Conservation (phyloP, 176 grass and related monocot species). For the Dendrocalamus sinicus region DNA sequence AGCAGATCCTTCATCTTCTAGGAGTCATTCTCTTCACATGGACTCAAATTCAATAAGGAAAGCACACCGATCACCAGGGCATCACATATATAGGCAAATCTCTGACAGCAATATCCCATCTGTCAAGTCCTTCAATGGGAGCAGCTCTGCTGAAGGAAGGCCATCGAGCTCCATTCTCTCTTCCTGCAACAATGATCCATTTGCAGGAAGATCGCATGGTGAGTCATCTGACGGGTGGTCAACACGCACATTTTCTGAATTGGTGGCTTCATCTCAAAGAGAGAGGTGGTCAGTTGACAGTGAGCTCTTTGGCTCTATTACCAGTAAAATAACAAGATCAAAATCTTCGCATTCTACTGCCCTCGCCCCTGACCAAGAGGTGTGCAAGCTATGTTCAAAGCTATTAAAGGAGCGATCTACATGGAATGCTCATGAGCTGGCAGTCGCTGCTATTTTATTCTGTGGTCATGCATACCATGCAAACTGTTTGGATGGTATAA, state of each 20-base stretch:
- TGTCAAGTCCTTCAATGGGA: conserved; percentile 57
- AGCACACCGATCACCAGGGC: conserved; percentile 45
- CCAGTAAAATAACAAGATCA: conserved; percentile 42
- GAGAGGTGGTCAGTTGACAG: conserved; percentile 71
- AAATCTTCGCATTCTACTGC: conserved; percentile 39
- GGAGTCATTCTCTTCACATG: conserved; percentile 33
- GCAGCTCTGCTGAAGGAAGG: conserved; percentile 28
- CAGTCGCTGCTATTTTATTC: conserved; percentile 61
- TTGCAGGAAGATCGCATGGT: conserved; percentile 31
- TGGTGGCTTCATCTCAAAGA: conserved; percentile 58
- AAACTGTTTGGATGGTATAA: conserved; percentile 79
- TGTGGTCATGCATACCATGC: conserved; percentile 75
- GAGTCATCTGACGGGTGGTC: conserved; percentile 74
- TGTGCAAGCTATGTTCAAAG: conserved; percentile 67
- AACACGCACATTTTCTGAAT: conserved; percentile 66
- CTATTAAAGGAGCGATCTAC: conserved; percentile 59
- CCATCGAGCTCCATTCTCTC: conserved; percentile 42
- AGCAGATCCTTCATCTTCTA: conserved; percentile 38
- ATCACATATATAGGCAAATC: conserved; percentile 61
- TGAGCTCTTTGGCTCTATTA: conserved; percentile 43
- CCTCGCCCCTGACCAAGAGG: conserved; percentile 41
- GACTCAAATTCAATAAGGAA: conserved; percentile 62
- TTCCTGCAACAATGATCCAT: conserved; percentile 28
- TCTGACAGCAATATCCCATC: conserved; percentile 59
- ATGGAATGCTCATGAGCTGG: conserved; percentile 62